A percentile compares a stretch with the other conserved stretches of the same genome.
These are phyloP conservation scores for Rostrohypoxylon terebratum DNA, from an alignment of 495 filamentous ascomycete genomes.

Conservation along the genomic window DNA sequence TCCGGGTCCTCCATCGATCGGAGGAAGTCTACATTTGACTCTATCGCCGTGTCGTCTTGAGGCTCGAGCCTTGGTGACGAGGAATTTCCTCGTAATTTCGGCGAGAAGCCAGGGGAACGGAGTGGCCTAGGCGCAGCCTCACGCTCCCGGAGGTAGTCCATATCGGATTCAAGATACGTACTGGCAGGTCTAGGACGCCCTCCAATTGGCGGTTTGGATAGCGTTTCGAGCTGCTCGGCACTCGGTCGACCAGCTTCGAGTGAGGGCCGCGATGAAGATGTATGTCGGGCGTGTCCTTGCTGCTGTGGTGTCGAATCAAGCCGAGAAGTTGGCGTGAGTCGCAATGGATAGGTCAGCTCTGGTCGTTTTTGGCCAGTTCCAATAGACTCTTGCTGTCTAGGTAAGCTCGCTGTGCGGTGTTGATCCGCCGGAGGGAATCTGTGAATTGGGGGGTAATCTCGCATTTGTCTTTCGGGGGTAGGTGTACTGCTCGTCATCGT, in stretches of 20 bases:
- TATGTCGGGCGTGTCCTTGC: conserved; percentile 55
- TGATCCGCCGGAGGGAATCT: conserved; percentile 69
- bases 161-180: conserved; percentile 80
- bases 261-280: conserved; percentile 82
- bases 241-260: conserved; percentile 78
- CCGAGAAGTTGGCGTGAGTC: conserved; percentile 44
- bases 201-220: conserved; percentile 48
- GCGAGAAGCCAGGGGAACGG: conserved; percentile 52
- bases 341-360: conserved; percentile 37
- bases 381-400: conserved; percentile 54
- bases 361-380: conserved; percentile 50
- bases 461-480: conserved; percentile 65
- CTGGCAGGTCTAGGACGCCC: conserved; percentile 74
- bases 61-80: conserved; percentile 55
- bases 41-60: conserved; percentile 75
- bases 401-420: conserved; percentile 68
- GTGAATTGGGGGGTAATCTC: conserved; percentile 68
- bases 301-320: conserved; percentile 64
- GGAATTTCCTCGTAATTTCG: conserved; percentile 53
- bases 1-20: conserved; percentile 79
- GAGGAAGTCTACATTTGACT: conserved; percentile 89
- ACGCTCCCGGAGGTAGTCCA: conserved; percentile 77
- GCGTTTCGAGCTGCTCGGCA: conserved; percentile 68
- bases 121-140: conserved; percentile 59
- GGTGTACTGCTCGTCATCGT: conserved; percentile 88